Evolutionary conservation across 352 stramenopile species (phyloP).

Genomic region (Phytophthora niederhauseri): DNA sequence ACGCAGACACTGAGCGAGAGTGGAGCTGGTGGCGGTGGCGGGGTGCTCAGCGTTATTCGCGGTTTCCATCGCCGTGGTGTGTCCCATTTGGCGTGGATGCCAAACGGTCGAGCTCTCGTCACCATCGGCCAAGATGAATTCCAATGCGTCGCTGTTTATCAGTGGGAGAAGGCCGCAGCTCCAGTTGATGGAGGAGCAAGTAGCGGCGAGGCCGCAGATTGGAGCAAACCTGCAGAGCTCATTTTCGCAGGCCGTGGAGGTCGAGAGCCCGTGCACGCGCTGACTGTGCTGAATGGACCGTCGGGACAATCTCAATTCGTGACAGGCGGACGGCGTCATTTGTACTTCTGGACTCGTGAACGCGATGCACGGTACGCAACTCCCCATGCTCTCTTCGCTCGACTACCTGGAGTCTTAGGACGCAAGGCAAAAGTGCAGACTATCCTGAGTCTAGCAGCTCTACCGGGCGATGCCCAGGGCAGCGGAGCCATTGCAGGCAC

Average conservation of each 20-base stretch:
- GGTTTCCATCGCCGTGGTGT: conserved; percentile 74
- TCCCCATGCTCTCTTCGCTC: conserved; percentile 51
- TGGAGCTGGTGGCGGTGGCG: conserved; percentile 32
- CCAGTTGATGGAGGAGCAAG: conserved; percentile 5
- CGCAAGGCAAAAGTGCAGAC: conserved; percentile 76
- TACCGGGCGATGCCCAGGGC: conserved; percentile 48
- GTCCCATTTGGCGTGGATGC: conserved; percentile 73
- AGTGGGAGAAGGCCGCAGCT: conserved; percentile 53
- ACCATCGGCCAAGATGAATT: conserved; percentile 70
- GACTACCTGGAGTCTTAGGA: conserved; percentile 61
- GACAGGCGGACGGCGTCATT: conserved; percentile 61
- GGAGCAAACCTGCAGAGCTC: conserved; percentile 53
- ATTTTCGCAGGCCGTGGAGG: conserved; percentile 64
- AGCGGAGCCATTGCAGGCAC: conserved; percentile 69
- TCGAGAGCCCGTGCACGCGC: conserved; percentile 53
- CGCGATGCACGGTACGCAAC: conserved; percentile 60
- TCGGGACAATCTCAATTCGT: conserved; percentile 57
- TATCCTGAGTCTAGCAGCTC: conserved; percentile 55
- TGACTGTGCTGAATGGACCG: conserved; percentile 30
- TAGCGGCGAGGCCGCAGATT: conserved; percentile 39
- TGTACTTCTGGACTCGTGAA: conserved; percentile 81
- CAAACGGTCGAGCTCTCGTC: conserved; percentile 70
- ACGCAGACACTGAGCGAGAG: conserved; percentile 39
- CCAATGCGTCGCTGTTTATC: conserved; percentile 79
- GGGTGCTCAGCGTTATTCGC: conserved; percentile 62